Percentiles rank a stretch among this genome's conserved stretches.
Evolutionary conservation across 2,329 filamentous ascomycete species (phyloP).

Genomic region (Alternaria viburni): DNA sequence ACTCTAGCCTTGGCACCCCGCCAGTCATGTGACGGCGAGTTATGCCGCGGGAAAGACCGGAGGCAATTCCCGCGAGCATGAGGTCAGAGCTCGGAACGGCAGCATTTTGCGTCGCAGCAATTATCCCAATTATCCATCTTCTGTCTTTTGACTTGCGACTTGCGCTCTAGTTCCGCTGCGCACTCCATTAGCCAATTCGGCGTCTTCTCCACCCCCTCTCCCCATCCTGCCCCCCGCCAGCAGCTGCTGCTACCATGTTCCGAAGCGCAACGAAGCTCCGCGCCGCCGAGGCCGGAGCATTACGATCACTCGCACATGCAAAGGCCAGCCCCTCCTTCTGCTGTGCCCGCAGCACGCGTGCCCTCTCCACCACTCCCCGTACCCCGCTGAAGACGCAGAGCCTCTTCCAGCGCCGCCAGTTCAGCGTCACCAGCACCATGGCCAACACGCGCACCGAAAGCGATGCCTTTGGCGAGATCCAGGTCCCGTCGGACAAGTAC

Average conservation of each 20-base stretch:
- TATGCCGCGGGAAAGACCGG: constrained; percentile 7
- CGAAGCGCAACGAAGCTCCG: constrained; percentile 42
- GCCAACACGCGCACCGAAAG: constrained; percentile 77
- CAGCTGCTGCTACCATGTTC: constrained; percentile 37
- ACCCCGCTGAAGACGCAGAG: constrained; percentile 26
- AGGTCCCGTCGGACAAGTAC: constrained; percentile 92
- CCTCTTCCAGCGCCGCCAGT: constrained; percentile 35
- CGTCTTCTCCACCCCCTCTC: constrained; percentile 1
- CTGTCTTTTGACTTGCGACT: background rate
- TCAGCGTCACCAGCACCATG: constrained; percentile 45
- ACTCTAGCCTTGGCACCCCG: background rate
- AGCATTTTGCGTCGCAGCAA: constrained; percentile 2
- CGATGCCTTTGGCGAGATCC: constrained; percentile 97
- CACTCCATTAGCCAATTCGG: constrained; percentile 13
- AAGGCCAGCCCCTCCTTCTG: constrained; percentile 39
- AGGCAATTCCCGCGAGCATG: constrained; percentile 1
- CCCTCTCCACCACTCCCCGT: constrained; percentile 36
- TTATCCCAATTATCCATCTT: background rate
- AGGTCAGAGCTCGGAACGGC: constrained; percentile 9
- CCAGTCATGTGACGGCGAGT: background rate
- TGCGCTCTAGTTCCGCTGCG: constrained; percentile 4
- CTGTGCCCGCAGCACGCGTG: constrained; percentile 27
- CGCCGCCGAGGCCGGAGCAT: constrained; percentile 43
- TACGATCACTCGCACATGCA: constrained; percentile 47
- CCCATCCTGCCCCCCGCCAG: background rate